Percentiles rank a stretch among this genome's conserved stretches.
phyloP scores from a whole-genome alignment of 192 early-diverging fungal genomes.

The Podila minutissima region DNA sequence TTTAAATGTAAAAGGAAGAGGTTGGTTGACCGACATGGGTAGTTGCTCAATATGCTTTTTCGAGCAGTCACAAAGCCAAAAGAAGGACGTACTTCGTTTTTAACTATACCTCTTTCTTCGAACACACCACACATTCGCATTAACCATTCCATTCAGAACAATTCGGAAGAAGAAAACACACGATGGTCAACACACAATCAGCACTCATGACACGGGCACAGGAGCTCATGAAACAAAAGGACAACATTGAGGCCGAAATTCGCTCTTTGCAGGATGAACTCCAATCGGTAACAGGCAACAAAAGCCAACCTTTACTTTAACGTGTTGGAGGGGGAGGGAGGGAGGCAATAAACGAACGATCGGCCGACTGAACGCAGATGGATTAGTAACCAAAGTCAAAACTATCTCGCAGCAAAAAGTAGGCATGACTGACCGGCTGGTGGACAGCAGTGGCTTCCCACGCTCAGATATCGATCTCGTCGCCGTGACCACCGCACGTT shows the following conservation, averaged over 20 bases:
- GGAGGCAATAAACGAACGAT: no score
- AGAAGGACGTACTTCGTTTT: background rate
- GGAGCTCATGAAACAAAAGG: conserved; percentile 58
- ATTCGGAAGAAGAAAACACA: background rate
- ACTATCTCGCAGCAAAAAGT: conserved; percentile 51
- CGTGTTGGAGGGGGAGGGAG: no score
- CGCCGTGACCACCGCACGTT: conserved; percentile 54
- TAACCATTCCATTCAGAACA: background rate
- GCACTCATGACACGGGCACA: conserved; percentile 48
- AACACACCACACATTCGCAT: background rate
- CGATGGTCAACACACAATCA: conserved; percentile 38
- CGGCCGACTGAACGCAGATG: background rate
- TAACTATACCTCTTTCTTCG: background rate
- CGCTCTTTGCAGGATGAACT: conserved; percentile 50
- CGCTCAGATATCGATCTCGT: conserved; percentile 64
- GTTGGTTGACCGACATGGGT: no score
- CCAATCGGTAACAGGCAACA: conserved; percentile 20
- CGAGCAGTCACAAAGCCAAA: background rate
- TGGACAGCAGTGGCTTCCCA: conserved; percentile 61
- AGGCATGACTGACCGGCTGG: conserved; percentile 56
- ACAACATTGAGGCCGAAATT: conserved; percentile 56
- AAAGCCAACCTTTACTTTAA: background rate
- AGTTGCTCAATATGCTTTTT: no score
- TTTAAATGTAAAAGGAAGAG: no score
- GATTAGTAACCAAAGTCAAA: background rate